Evolutionary conservation across 345 rosid genomes (phyloP).

Genomic region (Toxicodendron radicans): DNA sequence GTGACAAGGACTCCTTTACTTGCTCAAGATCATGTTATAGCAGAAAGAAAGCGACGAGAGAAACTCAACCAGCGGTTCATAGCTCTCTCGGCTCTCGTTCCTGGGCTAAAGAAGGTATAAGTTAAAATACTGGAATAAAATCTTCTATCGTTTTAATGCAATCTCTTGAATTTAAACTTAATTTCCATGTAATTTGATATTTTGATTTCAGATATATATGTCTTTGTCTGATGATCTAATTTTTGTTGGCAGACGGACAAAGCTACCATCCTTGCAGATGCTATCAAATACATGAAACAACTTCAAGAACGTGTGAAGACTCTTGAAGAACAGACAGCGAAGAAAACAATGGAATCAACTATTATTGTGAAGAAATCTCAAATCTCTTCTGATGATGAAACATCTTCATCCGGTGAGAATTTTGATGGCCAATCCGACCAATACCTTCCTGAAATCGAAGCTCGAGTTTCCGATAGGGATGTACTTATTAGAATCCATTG

Average conservation of each 20-base stretch:
- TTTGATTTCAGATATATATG: neutral
- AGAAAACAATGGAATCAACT: constrained; percentile 49
- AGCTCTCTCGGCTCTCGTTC: constrained; percentile 71
- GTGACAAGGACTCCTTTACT: constrained; percentile 39
- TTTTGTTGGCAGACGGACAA: constrained; percentile 55
- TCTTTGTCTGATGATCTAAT: neutral
- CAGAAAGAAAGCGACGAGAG: constrained; percentile 83
- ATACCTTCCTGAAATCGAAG: constrained; percentile 66
- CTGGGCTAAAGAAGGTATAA: constrained; percentile 72
- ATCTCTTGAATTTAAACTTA: too few relatives aligned
- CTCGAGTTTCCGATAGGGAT: constrained; percentile 51
- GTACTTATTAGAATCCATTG: constrained; percentile 66
- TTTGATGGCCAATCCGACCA: constrained; percentile 24
- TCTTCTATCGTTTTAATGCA: too few relatives aligned
- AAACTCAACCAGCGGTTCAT: constrained; percentile 68
- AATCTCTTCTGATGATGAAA: constrained; percentile 39
- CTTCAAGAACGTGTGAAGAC: constrained; percentile 63
- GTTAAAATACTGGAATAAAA: neutral
- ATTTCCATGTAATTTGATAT: neutral
- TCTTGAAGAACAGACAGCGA: constrained; percentile 56
- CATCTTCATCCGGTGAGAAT: constrained; percentile 36
- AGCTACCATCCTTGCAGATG: constrained; percentile 65
- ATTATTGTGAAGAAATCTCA: constrained; percentile 52
- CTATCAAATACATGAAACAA: constrained; percentile 57
- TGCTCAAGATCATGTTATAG: constrained; percentile 77